Base-by-base conservation (phyloP, 352 stramenopile species). In the Pythium grandisporangium region DNA sequence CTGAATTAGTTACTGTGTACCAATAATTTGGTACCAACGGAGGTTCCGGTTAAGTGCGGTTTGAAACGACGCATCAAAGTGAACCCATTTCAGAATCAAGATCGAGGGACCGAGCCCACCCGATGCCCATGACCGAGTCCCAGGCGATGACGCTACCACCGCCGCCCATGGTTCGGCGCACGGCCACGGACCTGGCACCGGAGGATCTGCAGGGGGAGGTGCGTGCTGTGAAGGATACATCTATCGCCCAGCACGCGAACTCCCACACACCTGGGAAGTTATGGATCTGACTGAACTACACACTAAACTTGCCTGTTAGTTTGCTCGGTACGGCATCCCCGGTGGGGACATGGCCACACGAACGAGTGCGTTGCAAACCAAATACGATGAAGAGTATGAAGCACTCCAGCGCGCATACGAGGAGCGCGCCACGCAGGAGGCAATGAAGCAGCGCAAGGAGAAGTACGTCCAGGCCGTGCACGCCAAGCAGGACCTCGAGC, bases 121-220 rank as follows among this genome's bases (percentile, higher is more conserved):
- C n/a, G n/a, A n/a, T n/a, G n/a, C n/a, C n/a, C n/a, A n/a, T n/a
- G n/a, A n/a, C n/a, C n/a, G n/a, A n/a, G n/a, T n/a, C n/a, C n/a
- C n/a, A n/a, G n/a, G n/a, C n/a, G n/a, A n/a, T n/a, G n/a, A n/a
- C n/a, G n/a, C n/a, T n/a, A n/a, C n/a, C n/a, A n/a, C 51, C 48
- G 14, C 37, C 50, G 40, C 50, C 42, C 22, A 57, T 60, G 6
- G 64, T 73, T 22, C 66, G 48, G 20, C 63, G 70, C 30, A 51
- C 58, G 14, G 70, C 70, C 20, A 66, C 47, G 4, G 66, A 82
- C 29, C 44, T 87, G 11, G 46, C 59, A 14, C 53, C 61, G 0
- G 74, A 87, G 13, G 74, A 87, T 23, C 40, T 82, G 13, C 70
- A 80, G 32, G 63, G 52, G 13, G 74, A 87, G 68, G 72, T 83